Base-by-base conservation (phyloP, 345 rosid species). In the Syzygium oleosum region DNA sequence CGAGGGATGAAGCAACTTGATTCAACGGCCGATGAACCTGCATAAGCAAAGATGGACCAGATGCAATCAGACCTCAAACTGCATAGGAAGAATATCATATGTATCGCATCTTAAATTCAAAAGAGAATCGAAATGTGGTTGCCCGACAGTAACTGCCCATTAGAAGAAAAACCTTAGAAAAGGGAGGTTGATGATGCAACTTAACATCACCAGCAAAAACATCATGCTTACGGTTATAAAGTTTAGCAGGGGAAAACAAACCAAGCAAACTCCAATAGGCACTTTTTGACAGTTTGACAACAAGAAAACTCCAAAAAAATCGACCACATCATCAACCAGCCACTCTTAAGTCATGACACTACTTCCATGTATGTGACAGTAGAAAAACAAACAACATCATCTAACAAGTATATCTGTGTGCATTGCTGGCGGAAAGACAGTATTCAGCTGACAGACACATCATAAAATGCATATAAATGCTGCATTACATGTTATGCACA, bases 1-100 rank as follows among this genome's bases (percentile, higher is more conserved):
- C 94, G 90, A 98, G 93, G 11, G 97, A 94, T 43, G 99, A 96
- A 90, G 96, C 94, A 84, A 96, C 98, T 92, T 96, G 99, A 94
- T 94, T 96, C 61, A 95, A 77, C 85, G 99, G 98, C 90, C 95
- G 97, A 55, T 90, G 94, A 88, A 96, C 99, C 99, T 98, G 91
- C 27, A 73, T 38, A 19, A 73, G 80, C 80, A 34, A 73, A 34
- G 25, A 73, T 17, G 15, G 49, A 73, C 83, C 49, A 73, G 83
- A 73, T 73, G 83, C 83, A 73, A 73, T 73, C 83, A 73, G 83
- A 73, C 83, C 49, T 9, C 49, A 73, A 38, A 73, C 49, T 73
- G 83, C 49, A 73, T 34, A 73, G 43, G 49, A 38, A 73, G 49
- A 73, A 49, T 38, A 73, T 73, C 83, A 38, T 38, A 38, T 38